Conservation (phyloP, 2,329 filamentous ascomycete species). For the Fusarium concolor region DNA sequence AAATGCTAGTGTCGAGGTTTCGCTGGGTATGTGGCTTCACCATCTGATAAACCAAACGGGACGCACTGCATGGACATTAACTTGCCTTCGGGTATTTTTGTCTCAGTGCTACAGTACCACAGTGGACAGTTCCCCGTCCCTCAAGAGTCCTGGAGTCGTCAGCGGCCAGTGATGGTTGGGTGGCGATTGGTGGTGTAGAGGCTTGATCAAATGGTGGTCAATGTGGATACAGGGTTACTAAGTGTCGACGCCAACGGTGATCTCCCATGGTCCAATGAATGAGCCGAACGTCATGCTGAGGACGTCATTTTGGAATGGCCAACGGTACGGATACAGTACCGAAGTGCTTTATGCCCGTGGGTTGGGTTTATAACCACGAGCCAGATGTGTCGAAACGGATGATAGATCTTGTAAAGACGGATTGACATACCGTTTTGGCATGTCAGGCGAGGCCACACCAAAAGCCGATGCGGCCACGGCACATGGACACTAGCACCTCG, state of each 20-base stretch:
- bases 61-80: conserved; percentile 11
- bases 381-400: conserved; percentile 9
- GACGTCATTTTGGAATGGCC: conserved; percentile 41
- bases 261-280: conserved; percentile 33
- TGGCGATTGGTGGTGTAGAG: conserved; percentile 40
- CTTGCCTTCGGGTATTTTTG: conserved; percentile 21
- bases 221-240: conserved; percentile 42
- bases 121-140: conserved; percentile 22
- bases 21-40: not conserved
- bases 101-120: conserved; percentile 16
- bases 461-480: conserved; percentile 35
- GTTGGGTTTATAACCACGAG: conserved; percentile 26
- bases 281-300: conserved; percentile 40
- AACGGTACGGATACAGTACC: conserved; percentile 9
- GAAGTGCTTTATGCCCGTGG: conserved; percentile 24
- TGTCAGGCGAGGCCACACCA: conserved; percentile 24
- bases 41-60: conserved; percentile 3
- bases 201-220: conserved; percentile 32
- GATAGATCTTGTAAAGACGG: conserved; percentile 23
- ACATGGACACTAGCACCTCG: conserved; percentile 19
- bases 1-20: not conserved
- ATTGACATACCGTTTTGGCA: conserved; percentile 27
- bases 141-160: conserved; percentile 27
- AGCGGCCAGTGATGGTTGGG: conserved; percentile 29
- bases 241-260: conserved; percentile 41